phyloP scores from a whole-genome alignment of 2,329 filamentous ascomycete genomes.

The Fusarium buxicola region DNA sequence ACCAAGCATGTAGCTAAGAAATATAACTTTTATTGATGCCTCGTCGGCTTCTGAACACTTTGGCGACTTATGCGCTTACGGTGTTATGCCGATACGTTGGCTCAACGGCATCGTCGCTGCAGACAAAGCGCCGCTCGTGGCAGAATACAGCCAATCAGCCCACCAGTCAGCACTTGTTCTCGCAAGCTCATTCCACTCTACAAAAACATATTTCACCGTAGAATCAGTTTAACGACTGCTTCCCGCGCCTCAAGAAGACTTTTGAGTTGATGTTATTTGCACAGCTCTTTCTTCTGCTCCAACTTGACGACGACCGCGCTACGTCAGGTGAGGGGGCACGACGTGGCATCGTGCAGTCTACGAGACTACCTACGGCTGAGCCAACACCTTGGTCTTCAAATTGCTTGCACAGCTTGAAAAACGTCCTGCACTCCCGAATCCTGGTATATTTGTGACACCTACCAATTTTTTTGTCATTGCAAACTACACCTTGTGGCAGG shows the following conservation, averaged over 20 bases:
- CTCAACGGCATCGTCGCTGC: background rate
- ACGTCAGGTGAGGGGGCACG: constrained; percentile 41
- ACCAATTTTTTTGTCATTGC: background rate
- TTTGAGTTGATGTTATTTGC: background rate
- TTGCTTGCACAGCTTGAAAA: background rate
- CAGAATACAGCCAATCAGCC: background rate
- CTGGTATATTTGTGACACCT: background rate
- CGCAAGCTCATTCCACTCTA: background rate
- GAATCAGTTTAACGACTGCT: fast-evolving
- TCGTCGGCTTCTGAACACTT: background rate
- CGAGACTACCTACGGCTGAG: no score
- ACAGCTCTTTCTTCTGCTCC: background rate
- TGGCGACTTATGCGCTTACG: background rate
- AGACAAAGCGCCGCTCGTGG: background rate
- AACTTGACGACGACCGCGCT: constrained; percentile 15
- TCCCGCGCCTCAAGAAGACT: background rate
- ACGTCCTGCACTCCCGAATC: no score
- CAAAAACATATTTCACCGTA: no score
- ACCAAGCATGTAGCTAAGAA: background rate
- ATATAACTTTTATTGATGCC: background rate
- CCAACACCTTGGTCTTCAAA: background rate
- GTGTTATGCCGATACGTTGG: background rate
- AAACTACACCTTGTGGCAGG: background rate
- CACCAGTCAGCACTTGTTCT: background rate
- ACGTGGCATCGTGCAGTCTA: constrained; percentile 16